Evolutionary conservation across 257 asterid genomes (phyloP).

Genomic region (Gentiana straminea): DNA sequence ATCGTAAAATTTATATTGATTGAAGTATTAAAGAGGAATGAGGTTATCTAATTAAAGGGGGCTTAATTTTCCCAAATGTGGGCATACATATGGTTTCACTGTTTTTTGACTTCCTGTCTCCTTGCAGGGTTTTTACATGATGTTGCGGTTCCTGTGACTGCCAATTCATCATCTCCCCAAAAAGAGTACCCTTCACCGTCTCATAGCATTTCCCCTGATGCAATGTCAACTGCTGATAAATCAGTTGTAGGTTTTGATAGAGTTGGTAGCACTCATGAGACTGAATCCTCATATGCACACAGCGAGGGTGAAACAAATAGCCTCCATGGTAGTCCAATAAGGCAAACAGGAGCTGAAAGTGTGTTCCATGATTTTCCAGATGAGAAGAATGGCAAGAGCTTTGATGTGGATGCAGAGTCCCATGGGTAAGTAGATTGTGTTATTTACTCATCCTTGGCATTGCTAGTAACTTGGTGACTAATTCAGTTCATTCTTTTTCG

Average conservation of each 20-base stretch:
- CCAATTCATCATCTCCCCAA: slow-evolving; percentile 34
- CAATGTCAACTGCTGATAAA: slow-evolving; percentile 40
- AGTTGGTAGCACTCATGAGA: slow-evolving; percentile 39
- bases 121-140: slow-evolving; percentile 74
- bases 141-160: slow-evolving; percentile 42
- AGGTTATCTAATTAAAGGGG: no score
- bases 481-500: no score
- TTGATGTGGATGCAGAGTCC: slow-evolving; percentile 64
- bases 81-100: no score
- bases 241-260: slow-evolving; percentile 41
- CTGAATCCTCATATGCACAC: slow-evolving; percentile 40
- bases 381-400: slow-evolving; percentile 50
- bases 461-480: no score
- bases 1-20: no score
- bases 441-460: slow-evolving; percentile 1
- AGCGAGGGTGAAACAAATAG: slow-evolving; percentile 84
- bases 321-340: slow-evolving; percentile 61
- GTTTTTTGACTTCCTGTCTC: slow-evolving; percentile 15
- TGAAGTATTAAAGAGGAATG: no score
- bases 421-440: slow-evolving; percentile 41
- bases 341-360: slow-evolving; percentile 46
- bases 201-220: slow-evolving; percentile 47
- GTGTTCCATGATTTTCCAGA: slow-evolving; percentile 61
- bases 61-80: no score
- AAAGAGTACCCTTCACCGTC: slow-evolving; percentile 51